phyloP scores from a whole-genome alignment of 768 basidiomycete species.

The Mycena crocata region DNA sequence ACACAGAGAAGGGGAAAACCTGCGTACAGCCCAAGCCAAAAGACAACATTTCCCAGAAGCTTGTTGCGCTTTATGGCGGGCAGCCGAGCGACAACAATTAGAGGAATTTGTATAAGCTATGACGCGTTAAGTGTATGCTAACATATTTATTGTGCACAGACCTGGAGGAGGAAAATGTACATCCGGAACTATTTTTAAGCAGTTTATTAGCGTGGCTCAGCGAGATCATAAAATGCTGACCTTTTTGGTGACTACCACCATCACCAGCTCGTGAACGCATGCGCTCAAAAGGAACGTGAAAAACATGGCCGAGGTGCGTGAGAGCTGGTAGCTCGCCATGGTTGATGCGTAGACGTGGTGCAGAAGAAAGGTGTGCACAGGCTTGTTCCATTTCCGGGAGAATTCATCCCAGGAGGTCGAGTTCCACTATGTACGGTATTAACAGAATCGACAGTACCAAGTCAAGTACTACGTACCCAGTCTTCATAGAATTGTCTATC shows the following conservation, averaged over 20 bases:
- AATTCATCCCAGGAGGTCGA: slow-evolving; percentile 97
- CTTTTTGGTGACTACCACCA: slow-evolving; percentile 95
- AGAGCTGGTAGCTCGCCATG: slow-evolving; percentile 80
- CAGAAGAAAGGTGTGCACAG: slow-evolving; percentile 92
- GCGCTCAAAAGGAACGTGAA: slow-evolving; percentile 94
- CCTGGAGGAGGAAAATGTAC: slow-evolving; percentile 82
- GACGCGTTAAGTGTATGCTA: background rate
- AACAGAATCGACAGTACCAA: too few relatives aligned
- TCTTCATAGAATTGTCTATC: slow-evolving; percentile 98
- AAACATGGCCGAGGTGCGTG: slow-evolving; percentile 86
- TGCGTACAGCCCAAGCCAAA: slow-evolving; percentile 93
- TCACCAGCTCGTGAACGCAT: slow-evolving; percentile 92
- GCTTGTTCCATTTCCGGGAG: slow-evolving; percentile 98
- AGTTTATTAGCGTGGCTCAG: background rate
- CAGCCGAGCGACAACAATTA: slow-evolving; percentile 84
- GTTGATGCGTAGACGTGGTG: slow-evolving; percentile 96
- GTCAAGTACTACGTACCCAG: slow-evolving; percentile 83
- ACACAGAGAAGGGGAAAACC: slow-evolving; percentile 96
- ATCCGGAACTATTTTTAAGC: slow-evolving; percentile 58
- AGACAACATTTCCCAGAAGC: slow-evolving; percentile 85
- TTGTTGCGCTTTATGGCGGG: slow-evolving; percentile 85
- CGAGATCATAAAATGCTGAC: slow-evolving; percentile 65
- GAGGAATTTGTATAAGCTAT: slow-evolving; percentile 90
- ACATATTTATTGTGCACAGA: background rate
- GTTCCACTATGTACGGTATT: too few relatives aligned